These are phyloP conservation scores for Plectosphaerella cucumerina DNA, from an alignment of 2,329 filamentous ascomycete species.

Conservation along the genomic window DNA sequence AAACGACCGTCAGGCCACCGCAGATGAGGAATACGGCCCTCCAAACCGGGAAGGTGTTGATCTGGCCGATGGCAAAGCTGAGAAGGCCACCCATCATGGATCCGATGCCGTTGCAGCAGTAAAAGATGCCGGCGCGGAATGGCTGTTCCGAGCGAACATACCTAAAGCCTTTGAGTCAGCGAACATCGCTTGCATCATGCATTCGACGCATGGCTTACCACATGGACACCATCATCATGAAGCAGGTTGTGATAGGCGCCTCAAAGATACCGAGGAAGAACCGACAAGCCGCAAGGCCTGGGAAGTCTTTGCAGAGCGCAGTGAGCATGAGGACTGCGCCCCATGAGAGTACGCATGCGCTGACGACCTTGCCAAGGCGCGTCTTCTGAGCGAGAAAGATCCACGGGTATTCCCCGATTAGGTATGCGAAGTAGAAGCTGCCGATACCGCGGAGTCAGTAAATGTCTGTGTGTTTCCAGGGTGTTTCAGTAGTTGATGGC, in stretches of 20 bases:
- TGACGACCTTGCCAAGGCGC: conserved; percentile 28
- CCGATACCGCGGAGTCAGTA: too few relatives aligned
- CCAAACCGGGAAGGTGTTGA: conserved; percentile 45
- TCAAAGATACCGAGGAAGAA: conserved; percentile 44
- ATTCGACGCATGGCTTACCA: conserved; percentile 23
- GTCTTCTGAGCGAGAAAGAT: conserved; percentile 28
- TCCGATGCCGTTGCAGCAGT: conserved; percentile 47
- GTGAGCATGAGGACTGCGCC: conserved; percentile 36
- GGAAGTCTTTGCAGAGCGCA: conserved; percentile 35
- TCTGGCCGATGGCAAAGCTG: conserved; percentile 57
- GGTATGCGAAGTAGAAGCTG: conserved; percentile 49
- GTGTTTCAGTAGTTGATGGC: too few relatives aligned
- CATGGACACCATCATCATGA: conserved; percentile 46
- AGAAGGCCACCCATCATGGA: conserved; percentile 58
- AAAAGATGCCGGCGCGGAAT: conserved; percentile 35
- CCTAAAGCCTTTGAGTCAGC: conserved; percentile 13
- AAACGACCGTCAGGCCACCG: conserved; percentile 48
- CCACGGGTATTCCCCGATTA: conserved; percentile 36
- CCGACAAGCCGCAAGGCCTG: conserved; percentile 35
- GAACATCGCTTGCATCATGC: background rate
- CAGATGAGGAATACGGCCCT: conserved; percentile 59
- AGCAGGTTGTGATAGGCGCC: conserved; percentile 41
- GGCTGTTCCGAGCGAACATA: conserved; percentile 42
- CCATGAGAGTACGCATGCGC: conserved; percentile 26
- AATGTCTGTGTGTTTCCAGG: too few relatives aligned